Evolutionary conservation across 176 grass and related monocot species (phyloP), one percentile per base, ranked within the genome.

Genomic region (Leersia perrieri): DNA sequence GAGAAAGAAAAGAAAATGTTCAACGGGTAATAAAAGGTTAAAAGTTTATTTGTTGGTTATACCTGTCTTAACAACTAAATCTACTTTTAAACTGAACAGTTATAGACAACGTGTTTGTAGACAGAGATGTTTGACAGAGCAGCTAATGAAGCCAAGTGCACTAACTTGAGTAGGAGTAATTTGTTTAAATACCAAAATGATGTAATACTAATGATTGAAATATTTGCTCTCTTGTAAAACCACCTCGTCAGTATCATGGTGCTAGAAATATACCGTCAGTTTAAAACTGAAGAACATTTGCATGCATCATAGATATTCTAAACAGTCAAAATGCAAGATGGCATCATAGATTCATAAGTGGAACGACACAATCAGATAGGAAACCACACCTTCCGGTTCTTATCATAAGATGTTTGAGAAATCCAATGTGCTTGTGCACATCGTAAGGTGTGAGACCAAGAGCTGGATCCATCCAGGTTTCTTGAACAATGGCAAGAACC

Each of bases 401-500:
- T 81, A 99, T 81, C 96, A 99, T 99, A 71, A 99, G 87, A 82
- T 95, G 90, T 77, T 86, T 93, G 47, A 95, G 90, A 88, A 99
- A 99, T 29, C 90, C 93, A 38, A 61, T 25, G 45, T 95, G 93
- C 34, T 77, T 99, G 76, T 86, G 91, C 26, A 86, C 86, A 87
- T 99, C 75, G 62, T 91, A 99, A 77, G 89, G 90, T 0, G 81
- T 93, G 28, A 95, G 88, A 63, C 76, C 82, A 75, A 93, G 81
- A 81, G 75, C 6, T 14, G 88, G 87, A 91, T 95, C 84, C 80
- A 45, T 91, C 96, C 96, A 99, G 51, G 45, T 90, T 83, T 90
- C 90, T 95, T 99, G 96, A 91, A 99, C 75, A 91, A 93, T 68
- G 82, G 86, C 93, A 95, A 99, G 93, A 93, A 99, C 96, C 96